phyloP scores from a whole-genome alignment of 306 rosid genomes.

The Luffa acutangula region DNA sequence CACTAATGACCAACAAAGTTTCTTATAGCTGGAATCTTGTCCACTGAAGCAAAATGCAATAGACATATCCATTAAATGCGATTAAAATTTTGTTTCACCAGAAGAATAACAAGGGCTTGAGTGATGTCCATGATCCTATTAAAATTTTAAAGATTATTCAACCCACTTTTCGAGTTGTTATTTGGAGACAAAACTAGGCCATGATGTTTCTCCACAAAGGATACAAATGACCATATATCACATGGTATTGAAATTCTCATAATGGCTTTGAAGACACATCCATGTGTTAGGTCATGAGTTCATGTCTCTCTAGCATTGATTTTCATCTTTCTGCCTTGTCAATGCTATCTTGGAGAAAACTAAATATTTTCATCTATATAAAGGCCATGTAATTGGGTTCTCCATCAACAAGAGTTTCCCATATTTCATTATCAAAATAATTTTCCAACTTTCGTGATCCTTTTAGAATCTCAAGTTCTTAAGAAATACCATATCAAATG shows the following conservation, averaged over 20 bases:
- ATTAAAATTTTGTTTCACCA: neutral
- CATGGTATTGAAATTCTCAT: neutral
- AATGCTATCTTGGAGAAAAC: neutral
- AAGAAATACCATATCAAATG: neutral
- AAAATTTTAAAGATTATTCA: neutral
- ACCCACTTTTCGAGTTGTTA: neutral
- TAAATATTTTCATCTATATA: neutral
- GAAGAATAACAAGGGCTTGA: neutral
- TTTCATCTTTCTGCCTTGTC: neutral
- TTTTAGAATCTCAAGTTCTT: neutral
- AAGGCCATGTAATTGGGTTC: neutral
- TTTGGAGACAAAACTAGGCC: neutral
- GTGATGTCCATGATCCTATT: neutral
- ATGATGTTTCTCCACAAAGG: neutral
- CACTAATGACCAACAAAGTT: neutral
- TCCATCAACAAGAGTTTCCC: neutral
- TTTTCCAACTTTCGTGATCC: neutral
- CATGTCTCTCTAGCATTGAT: neutral
- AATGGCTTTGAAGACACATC: neutral
- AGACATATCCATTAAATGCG: neutral
- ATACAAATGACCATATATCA: neutral
- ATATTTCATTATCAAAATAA: neutral
- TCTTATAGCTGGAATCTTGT: neutral
- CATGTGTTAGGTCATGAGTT: slow-evolving; percentile 3
- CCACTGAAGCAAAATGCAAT: neutral